Evolutionary conservation across 768 basidiomycete species (phyloP), one percentile per base, ranked within the genome.

Genomic region (Lactarius tabidus): DNA sequence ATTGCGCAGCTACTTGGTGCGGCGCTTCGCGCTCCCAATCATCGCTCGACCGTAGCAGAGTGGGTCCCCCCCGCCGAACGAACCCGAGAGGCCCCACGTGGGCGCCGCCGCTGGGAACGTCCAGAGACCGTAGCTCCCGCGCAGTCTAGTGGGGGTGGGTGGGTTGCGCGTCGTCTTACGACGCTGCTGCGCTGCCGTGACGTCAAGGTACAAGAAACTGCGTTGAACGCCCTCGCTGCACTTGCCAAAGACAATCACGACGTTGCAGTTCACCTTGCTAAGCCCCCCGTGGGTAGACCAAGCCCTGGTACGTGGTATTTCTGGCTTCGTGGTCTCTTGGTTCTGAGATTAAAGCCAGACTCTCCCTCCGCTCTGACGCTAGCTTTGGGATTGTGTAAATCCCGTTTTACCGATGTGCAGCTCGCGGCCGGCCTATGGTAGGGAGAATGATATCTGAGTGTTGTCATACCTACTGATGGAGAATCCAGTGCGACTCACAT

Each of bases 81-180:
- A 26, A 71, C 77, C 45, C 81, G 78, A 66, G 85, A 86, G 59
- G 76, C 80, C 36, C 56, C 65, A 29, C 86, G 82, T 67, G 79
- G 79, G 2, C 83, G 83, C 64, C 80, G 90, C 1, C 88, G 90
- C 4, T 93, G 90, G 90, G 90, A 92, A 75, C 87, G 85, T 71
- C 76, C 81, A 0, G 79, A 81, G 0, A 69, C 77, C 29, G 75
- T 77, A 4, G 77, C 74, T 14, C 76, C 80, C 2, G 74, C 79
- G 0, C 63, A 58, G 20, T 59, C 63, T 10, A 60, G 62, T 41
- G 75, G 74, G 38, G 84, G 86, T 8, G 82, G 84, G 0, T 89
- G 89, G 87, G 83, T 84, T 9, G 80, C 83, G 2, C 76, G 83
- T 53, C 79, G 79, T 41, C 71, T 91, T 41, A 72, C 80, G 4